phyloP scores from a whole-genome alignment of 2,329 filamentous ascomycete species.

The Fusarium paranaense region DNA sequence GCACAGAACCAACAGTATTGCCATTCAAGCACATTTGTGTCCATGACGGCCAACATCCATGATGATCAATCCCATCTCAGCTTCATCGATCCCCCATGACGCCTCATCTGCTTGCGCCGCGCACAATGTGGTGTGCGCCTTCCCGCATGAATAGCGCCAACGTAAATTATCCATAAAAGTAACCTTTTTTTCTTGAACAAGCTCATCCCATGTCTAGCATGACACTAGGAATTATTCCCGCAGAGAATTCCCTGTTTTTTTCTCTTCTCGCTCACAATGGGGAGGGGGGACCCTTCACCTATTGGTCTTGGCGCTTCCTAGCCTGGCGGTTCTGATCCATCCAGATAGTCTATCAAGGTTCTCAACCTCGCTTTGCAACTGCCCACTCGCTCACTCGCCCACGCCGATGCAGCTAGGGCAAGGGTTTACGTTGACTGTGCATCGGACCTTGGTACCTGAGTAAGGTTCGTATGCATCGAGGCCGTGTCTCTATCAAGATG shows the following conservation, averaged over 20 bases:
- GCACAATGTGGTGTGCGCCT: constrained; percentile 10
- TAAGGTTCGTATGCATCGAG: background rate
- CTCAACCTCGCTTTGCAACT: constrained; percentile 21
- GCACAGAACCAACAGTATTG: background rate
- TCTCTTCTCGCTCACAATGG: background rate
- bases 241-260: constrained; percentile 1
- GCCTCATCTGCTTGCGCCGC: background rate
- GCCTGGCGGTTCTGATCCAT: background rate
- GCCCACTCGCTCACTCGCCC: constrained; percentile 9
- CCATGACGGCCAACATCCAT: background rate
- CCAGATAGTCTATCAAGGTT: constrained; percentile 39
- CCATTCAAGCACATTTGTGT: background rate
- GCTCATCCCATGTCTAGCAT: background rate
- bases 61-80: background rate
- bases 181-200: constrained; percentile 27
- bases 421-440: background rate
- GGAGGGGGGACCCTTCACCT: background rate
- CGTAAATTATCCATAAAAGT: constrained; percentile 29
- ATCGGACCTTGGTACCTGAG: background rate
- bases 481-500: background rate
- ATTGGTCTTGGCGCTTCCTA: constrained; percentile 11
- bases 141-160: constrained; percentile 4
- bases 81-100: background rate
- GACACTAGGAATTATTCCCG: background rate
- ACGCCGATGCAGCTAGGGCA: background rate